Percentiles rank a stretch among this genome's conserved stretches.
Conservation (phyloP, 169 alveolate genomes). For the Plasmodium malariae region DNA sequence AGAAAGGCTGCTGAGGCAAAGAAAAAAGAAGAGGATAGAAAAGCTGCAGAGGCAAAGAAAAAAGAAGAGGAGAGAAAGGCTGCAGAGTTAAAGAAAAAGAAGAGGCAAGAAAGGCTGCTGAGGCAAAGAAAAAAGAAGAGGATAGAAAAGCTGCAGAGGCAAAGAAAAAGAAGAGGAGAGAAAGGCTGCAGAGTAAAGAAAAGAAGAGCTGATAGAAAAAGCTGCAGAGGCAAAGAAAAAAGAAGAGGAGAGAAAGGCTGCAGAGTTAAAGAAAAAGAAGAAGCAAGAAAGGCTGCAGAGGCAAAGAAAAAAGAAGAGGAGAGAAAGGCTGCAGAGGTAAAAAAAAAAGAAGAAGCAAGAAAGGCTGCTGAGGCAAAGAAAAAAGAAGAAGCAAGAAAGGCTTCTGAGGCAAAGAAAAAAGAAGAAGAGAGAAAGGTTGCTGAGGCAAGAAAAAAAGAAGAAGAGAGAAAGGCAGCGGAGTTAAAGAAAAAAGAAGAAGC, state of each 20-base stretch:
- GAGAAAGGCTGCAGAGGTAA: background rate
- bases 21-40: background rate
- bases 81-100: background rate
- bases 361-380: slow-evolving; percentile 7
- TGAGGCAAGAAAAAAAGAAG: background rate
- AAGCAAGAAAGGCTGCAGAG: slow-evolving; percentile 1
- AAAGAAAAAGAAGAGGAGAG: background rate
- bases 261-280: background rate
- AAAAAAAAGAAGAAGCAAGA: slow-evolving; percentile 15
- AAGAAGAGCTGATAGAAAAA: background rate
- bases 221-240: background rate
- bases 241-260: background rate
- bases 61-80: background rate
- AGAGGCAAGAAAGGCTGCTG: background rate
- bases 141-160: background rate
- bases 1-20: background rate
- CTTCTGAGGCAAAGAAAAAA: too few relatives aligned
- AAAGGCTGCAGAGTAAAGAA: background rate
- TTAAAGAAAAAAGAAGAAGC: background rate
- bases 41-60: background rate
- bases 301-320: slow-evolving; percentile 7
- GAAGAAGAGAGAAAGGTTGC: slow-evolving; percentile 3
- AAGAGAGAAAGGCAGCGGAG: background rate
- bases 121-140: background rate
- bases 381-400: background rate